phyloP scores from a whole-genome alignment of 1,284 basidiomycete species.

The Cutaneotrichosporon cyanovorans region DNA sequence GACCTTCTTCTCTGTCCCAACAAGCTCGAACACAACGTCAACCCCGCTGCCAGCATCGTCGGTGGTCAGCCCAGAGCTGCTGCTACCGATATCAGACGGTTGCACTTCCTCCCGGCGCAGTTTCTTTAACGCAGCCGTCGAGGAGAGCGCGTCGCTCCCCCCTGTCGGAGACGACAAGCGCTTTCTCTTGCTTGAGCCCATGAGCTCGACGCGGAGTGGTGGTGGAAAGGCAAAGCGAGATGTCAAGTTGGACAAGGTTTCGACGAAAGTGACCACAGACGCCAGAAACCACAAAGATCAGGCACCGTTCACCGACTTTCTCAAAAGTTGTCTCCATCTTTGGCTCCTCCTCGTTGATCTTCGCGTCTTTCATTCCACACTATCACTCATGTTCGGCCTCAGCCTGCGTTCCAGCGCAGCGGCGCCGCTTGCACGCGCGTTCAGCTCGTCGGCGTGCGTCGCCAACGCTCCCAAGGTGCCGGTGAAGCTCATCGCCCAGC shows the following conservation, averaged over 20 bases:
- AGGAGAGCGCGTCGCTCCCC: not conserved
- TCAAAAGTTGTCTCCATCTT: no score
- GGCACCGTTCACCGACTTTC: not conserved
- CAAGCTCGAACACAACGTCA: constrained; percentile 12
- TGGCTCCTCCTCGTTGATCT: no score
- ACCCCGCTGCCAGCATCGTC: constrained; percentile 1
- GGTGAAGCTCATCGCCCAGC: constrained; percentile 72
- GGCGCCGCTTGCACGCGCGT: constrained; percentile 6
- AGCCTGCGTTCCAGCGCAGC: constrained; percentile 6
- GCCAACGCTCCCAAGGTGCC: constrained; percentile 41
- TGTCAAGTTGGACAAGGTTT: no score
- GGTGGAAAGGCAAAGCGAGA: no score
- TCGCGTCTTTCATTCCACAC: not conserved
- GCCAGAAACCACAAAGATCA: not conserved
- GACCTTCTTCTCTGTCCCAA: constrained; percentile 9
- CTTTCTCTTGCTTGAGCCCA: constrained; percentile 9
- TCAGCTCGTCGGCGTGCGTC: constrained; percentile 13
- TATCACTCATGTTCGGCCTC: constrained; percentile 10
- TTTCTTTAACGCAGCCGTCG: constrained; percentile 3
- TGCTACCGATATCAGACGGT: no score
- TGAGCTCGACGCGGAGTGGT: no score
- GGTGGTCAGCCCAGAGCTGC: not conserved
- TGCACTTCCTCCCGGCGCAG: constrained; percentile 5
- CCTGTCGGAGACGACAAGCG: constrained; percentile 8
- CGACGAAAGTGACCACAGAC: no score